Conservation (phyloP, 1,139 yeast species). For the Martiniozyma asiatica region DNA sequence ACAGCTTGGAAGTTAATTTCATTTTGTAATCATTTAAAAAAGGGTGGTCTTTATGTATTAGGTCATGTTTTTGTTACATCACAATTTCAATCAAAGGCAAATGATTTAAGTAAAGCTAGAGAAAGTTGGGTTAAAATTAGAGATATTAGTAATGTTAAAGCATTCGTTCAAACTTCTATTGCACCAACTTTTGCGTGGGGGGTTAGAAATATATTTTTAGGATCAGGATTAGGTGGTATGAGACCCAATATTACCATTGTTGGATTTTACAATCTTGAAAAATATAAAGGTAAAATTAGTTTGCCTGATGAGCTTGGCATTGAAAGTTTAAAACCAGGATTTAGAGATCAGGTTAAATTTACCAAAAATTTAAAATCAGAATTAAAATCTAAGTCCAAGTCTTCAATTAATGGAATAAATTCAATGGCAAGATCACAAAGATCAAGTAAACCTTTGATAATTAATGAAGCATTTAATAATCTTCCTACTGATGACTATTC, state of each 20-base stretch:
- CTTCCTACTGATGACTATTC: conserved; percentile 71
- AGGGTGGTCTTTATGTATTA: conserved; percentile 82
- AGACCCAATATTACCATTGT: conserved; percentile 86
- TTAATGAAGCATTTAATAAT: no score
- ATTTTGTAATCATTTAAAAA: conserved; percentile 89
- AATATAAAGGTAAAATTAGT: conserved; percentile 11
- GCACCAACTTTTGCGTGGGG: conserved; percentile 93
- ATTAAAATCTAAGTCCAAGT: no score
- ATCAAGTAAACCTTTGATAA: no score
- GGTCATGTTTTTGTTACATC: conserved; percentile 74
- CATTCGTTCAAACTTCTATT: conserved; percentile 83
- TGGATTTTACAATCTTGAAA: conserved; percentile 62
- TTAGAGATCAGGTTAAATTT: conserved; percentile 19
- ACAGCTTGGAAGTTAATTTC: conserved; percentile 84
- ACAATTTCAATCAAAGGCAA: conserved; percentile 43
- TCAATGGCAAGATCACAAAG: no score
- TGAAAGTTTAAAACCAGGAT: conserved; percentile 13
- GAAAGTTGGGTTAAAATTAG: conserved; percentile 77
- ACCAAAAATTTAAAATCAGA: no score
- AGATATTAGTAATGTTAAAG: conserved; percentile 68
- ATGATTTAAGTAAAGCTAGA: conserved; percentile 60
- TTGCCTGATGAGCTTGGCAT: conserved; percentile 15
- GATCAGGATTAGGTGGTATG: conserved; percentile 96
- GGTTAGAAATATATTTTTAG: conserved; percentile 80
- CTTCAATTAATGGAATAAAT: no score